Evolutionary conservation across 345 rosid genomes (phyloP).

Genomic region (Litchi chinensis): DNA sequence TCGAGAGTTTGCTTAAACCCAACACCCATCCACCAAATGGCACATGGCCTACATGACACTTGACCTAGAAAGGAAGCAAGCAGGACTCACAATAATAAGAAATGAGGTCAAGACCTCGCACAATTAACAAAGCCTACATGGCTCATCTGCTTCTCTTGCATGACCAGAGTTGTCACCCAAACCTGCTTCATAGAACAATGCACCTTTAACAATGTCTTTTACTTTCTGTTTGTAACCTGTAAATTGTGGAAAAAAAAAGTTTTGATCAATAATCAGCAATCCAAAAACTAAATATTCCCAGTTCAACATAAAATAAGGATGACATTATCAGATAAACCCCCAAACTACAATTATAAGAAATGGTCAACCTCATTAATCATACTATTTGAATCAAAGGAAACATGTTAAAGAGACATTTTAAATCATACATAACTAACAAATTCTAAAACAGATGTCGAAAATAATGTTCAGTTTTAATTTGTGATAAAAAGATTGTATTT

Average conservation of each 20-base stretch:
- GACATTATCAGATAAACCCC: neutral
- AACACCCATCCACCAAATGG: conserved; percentile 77
- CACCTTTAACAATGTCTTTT: conserved; percentile 76
- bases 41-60: no score
- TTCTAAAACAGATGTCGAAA: neutral
- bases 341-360: neutral
- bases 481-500: no score
- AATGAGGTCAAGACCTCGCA: conserved; percentile 81
- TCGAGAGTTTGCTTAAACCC: conserved; percentile 91
- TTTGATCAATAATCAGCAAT: neutral
- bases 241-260: conserved; percentile 14
- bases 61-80: conserved; percentile 86
- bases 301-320: neutral
- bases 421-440: neutral
- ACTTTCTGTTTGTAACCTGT: conserved; percentile 77
- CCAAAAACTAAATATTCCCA: neutral
- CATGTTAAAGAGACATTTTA: neutral
- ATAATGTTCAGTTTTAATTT: no score
- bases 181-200: conserved; percentile 93
- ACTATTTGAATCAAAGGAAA: neutral
- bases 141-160: conserved; percentile 92
- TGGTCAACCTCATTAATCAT: neutral
- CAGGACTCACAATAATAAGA: conserved; percentile 92
- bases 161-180: conserved; percentile 64
- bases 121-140: no score